Evolutionary conservation across 306 rosid species (phyloP).

Genomic region (Casuarina equisetifolia): DNA sequence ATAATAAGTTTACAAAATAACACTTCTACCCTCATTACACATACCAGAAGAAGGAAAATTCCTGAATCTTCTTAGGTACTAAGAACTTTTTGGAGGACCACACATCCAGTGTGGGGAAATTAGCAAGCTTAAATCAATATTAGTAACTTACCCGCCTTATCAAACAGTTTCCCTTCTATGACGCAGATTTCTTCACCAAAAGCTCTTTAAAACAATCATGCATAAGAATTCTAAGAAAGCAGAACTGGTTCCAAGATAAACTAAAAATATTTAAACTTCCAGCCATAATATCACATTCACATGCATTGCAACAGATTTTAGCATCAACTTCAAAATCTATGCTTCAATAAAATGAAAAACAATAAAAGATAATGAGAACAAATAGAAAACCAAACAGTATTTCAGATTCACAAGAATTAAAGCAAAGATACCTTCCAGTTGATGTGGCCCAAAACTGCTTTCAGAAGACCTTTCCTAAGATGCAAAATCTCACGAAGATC

Average conservation of each 20-base stretch:
- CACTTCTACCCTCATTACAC: neutral
- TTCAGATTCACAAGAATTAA: conserved; percentile 11
- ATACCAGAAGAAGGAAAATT: neutral
- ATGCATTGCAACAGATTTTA: neutral
- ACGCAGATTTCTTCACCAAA: neutral
- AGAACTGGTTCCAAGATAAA: neutral
- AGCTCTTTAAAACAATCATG: neutral
- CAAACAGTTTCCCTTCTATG: neutral
- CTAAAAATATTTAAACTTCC: neutral
- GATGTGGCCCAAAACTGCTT: conserved; percentile 57
- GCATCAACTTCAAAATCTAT: neutral
- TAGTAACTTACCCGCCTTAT: neutral
- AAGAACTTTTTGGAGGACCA: neutral
- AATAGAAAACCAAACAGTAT: conserved; percentile 3
- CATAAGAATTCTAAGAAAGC: neutral
- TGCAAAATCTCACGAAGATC: conserved; percentile 65
- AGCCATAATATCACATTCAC: neutral
- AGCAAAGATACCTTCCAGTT: conserved; percentile 61
- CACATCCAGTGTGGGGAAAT: neutral
- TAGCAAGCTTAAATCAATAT: neutral
- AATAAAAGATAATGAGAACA: conserved; percentile 3
- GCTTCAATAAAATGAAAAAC: neutral
- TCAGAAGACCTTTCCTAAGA: conserved; percentile 69
- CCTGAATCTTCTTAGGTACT: neutral
- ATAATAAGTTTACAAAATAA: no score